Conservation (phyloP, 208 protist species). For the Angomonas ambiguus region DNA sequence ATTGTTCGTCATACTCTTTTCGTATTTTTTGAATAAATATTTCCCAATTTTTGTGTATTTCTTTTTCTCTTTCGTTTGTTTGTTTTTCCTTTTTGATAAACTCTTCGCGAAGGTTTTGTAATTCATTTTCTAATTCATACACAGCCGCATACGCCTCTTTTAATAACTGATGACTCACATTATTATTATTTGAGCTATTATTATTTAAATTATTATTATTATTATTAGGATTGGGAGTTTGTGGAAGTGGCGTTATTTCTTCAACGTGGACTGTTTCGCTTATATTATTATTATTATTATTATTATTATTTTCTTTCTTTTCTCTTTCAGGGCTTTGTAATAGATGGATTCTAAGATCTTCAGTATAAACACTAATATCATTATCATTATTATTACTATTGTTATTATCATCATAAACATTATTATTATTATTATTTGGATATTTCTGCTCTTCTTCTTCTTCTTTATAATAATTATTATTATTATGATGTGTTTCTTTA, state of each 20-base stretch:
- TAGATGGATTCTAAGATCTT: neutral
- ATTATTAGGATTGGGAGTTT: neutral
- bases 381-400: neutral
- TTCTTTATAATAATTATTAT: too few species aligned
- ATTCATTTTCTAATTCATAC: neutral
- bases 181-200: slow-evolving; percentile 1
- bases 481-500: too few species aligned
- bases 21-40: neutral
- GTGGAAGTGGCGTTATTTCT: neutral
- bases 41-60: slow-evolving; percentile 4
- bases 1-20: neutral
- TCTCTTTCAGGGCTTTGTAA: neutral
- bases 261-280: neutral
- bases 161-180: too few species aligned
- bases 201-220: too few species aligned
- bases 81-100: slow-evolving; percentile 6
- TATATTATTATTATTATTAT: slow-evolving; percentile 1
- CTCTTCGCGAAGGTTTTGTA: neutral
- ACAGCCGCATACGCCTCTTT: neutral
- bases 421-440: slow-evolving; percentile 4
- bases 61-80: slow-evolving; percentile 4
- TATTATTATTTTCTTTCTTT: neutral
- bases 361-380: neutral
- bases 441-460: too few species aligned
- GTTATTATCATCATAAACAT: neutral